Base-by-base conservation (phyloP, 2,329 filamentous ascomycete genomes). In the Stagonosporopsis vannaccii region DNA sequence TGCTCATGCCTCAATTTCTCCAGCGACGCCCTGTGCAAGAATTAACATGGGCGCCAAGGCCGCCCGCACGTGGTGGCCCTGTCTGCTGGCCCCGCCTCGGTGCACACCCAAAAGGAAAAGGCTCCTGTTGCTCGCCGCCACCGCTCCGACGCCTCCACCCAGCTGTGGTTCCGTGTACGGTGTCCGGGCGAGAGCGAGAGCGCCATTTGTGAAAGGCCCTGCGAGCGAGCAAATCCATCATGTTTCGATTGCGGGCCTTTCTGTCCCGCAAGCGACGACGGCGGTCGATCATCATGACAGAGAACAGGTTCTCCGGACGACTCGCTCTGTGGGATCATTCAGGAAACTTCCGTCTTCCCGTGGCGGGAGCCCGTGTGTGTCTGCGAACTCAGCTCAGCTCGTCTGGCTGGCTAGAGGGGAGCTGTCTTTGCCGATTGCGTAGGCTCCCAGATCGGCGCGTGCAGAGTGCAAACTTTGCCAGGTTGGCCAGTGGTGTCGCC, bases 61-160 rank as follows among this genome's bases (percentile, higher is more conserved):
- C 33, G 19, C 41, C 23, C 53, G 28, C 66, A 69, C 66, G 66
- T 69, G 66, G 66, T 54, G 48, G 50, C 65, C 66, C 61, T 67
- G 66, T 54, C 51, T 35, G 48, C 43, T 53, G 32, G 52, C 41
- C 52, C 45, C 41, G 41, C 28, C 46, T 56, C 52, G 41, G 41
- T 45, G 45, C 39, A 39, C 19, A 40, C 45, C 37, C 39, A 54
- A 28, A 25, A 23, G 5, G 25, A 43, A 53, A 42, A 46, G 42
- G 42, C 41, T 42, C 51, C 36, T 46, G 35, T 37, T 37, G 35
- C 30, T 60, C 44, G 53, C 42, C 41, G 33, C 54, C 47, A 44
- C 46, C 32, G 42, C 48, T 43, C 32, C 41, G 50, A 58, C 39
- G 42, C 32, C 41, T 43, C 50, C 50, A 55, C 53, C 41, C 32